Percentiles rank a stretch among this genome's conserved stretches.
Evolutionary conservation across 169 alveolate species (phyloP).

Genomic region (Babesia bovis): DNA sequence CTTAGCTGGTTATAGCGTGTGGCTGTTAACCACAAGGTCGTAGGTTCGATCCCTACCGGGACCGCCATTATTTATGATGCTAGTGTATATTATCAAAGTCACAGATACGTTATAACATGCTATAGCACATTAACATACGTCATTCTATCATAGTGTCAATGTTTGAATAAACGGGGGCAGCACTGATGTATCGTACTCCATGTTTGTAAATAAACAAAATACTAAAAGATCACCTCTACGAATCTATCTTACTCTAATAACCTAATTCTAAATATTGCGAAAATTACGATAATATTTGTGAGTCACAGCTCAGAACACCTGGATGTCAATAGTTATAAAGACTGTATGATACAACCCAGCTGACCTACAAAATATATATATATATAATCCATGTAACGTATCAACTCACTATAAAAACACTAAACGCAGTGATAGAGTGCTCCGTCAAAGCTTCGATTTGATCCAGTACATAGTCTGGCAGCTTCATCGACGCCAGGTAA

Average conservation of each 20-base stretch:
- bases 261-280: too few relatives aligned
- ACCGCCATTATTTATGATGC: slow-evolving; percentile 66
- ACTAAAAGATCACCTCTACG: too few relatives aligned
- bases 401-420: slow-evolving; percentile 43
- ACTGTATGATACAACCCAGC: slow-evolving; percentile 59
- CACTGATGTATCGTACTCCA: too few relatives aligned
- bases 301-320: not conserved
- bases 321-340: slow-evolving; percentile 6
- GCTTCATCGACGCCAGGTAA: slow-evolving; percentile 22
- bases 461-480: slow-evolving; percentile 66
- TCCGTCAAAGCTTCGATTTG: slow-evolving; percentile 40
- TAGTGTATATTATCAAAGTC: too few relatives aligned
- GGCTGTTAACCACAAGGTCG: slow-evolving; percentile 96
- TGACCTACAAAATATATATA: slow-evolving; percentile 20
- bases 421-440: slow-evolving; percentile 33
- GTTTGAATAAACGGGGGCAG: too few relatives aligned
- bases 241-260: too few relatives aligned
- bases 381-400: not conserved
- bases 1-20: slow-evolving; percentile 92
- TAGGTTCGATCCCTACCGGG: slow-evolving; percentile 92
- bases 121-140: not conserved
- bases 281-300: too few relatives aligned
- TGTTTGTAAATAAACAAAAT: too few relatives aligned
- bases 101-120: not conserved
- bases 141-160: too few relatives aligned